Base-by-base conservation (phyloP, 2,329 filamentous ascomycete species). In the Eurotiales sp. region DNA sequence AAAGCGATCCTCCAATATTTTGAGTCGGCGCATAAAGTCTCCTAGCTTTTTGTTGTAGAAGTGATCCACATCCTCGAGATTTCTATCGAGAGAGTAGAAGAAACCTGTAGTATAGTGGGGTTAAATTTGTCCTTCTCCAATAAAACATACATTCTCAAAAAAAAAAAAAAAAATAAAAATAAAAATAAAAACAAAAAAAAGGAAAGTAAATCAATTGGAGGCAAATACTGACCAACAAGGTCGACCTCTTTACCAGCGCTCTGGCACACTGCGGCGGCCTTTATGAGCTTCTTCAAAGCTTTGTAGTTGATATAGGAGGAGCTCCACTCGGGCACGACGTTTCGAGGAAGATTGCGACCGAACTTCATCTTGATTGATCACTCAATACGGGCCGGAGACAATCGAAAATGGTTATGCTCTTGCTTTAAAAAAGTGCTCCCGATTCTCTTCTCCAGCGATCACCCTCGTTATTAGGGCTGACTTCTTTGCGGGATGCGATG, bases 41-140 rank as follows among this genome's bases (percentile, higher is more conserved):
- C 84, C 81, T 64, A 90, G 90, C 68, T 96, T 96, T 69, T 91
- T 95, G 75, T 95, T 96, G 77, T 96, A 97, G 71, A 99, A 97
- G 46, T 83, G 82, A 71, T 96, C 90, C 68, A 99, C 92, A 72
- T 95, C 88, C 77, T 99, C 93, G 64, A 99, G 85, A 68, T 97
- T 96, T 62, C 93, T 88, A 68, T 99, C 93, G 69, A 99, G 84
- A 58, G 87, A 88, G 71, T 92, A 96, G 77, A 96, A 96, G 79
- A 99, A 96, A 71, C 91, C 93, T 96, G 76, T 62, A 62, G 56
- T 57, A 59, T 55, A 60, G 3, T 14, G 2, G 45, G 32, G 52
- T 48, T 42, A 51, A 50, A 41, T 39, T 42, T 21, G 29, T n/a
- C n/a, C n/a, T n/a, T n/a, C n/a, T n/a, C n/a, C n/a, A n/a, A n/a